Evolutionary conservation across 805 yeast species (phyloP).

Genomic region (Hagleromyces aurorensis): DNA sequence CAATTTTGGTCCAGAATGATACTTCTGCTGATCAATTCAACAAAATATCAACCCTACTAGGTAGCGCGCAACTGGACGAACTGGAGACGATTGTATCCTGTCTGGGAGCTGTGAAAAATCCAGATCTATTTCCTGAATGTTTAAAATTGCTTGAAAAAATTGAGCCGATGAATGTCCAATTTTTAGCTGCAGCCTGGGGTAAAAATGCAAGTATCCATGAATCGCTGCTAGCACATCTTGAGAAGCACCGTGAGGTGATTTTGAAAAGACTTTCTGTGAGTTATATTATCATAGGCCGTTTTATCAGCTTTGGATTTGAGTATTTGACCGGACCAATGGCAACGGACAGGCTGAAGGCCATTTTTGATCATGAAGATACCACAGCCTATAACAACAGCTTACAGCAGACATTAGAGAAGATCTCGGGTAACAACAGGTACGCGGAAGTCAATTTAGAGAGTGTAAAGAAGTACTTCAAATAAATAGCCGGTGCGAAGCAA

Average conservation of each 20-base stretch:
- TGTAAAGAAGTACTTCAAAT: conserved; percentile 4
- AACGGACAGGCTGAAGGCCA: conserved; percentile 27
- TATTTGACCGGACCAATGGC: conserved; percentile 35
- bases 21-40: conserved; percentile 30
- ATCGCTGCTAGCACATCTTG: conserved; percentile 41
- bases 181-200: conserved; percentile 39
- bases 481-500: too few relatives aligned
- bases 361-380: conserved; percentile 29
- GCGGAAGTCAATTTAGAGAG: conserved; percentile 2
- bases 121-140: conserved; percentile 31
- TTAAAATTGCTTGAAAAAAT: conserved; percentile 34
- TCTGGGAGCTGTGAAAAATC: conserved; percentile 38
- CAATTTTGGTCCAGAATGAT: conserved; percentile 35
- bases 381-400: conserved; percentile 13
- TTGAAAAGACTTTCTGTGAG: conserved; percentile 37
- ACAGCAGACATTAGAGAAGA: conserved; percentile 12
- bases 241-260: conserved; percentile 35
- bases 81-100: conserved; percentile 44
- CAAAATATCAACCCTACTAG: conserved; percentile 34
- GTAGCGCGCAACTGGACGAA: conserved; percentile 41
- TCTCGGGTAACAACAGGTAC: conserved; percentile 11
- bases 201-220: conserved; percentile 35
- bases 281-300: conserved; percentile 40
- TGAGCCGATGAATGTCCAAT: conserved; percentile 48
- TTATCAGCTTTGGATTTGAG: conserved; percentile 28